Base-by-base conservation (phyloP, 2,329 filamentous ascomycete genomes). In the Fusarium citri region DNA sequence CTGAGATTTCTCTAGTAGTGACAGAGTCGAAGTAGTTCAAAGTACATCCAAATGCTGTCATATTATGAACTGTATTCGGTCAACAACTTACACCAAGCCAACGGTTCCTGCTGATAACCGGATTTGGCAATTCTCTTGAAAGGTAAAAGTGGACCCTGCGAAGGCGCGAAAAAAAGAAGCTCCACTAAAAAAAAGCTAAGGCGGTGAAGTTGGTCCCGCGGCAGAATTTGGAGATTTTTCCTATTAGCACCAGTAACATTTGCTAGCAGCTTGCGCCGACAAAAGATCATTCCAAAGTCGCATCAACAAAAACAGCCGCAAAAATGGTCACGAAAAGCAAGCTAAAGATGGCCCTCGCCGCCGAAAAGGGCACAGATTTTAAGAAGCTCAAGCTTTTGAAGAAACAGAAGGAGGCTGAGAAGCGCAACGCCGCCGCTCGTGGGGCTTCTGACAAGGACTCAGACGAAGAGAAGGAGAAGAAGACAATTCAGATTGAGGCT, bases 291-390 rank as follows among this genome's bases (percentile, higher is more conserved):
- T 53, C 50, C 55, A 62, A 59, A 66, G 45, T 66, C 68, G 68
- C 59, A 56, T 48, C 46, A 41, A 22, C 49, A 23, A 50, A 51
- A 37, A 47, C 40, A 55, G 66, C 54, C 45, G 64, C 49, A 43
- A 66, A 69, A 55, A 83, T 83, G 82, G 82, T 81, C 51, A 79
- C 77, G 25, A 83, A 81, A 76, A 82, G 82, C 76, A 86, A 84
- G 70, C 79, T 89, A 56, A 86, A 85, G 77, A 78, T 85, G 76
- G 87, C 87, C 12, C 79, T 89, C 18, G 83, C 82, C 48, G 84
- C 84, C 42, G 84, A 89, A 51, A 87, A 88, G 76, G 84, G 85
- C 46, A 77, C 79, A 16, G 86, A 89, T 64, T 85, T 85, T 49
- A 80, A 84, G 69, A 86, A 87, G 72, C 71, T 84, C 43, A 86